Conservation (phyloP, 768 basidiomycete species). For the Cystofilobasidium bisporidii region DNA sequence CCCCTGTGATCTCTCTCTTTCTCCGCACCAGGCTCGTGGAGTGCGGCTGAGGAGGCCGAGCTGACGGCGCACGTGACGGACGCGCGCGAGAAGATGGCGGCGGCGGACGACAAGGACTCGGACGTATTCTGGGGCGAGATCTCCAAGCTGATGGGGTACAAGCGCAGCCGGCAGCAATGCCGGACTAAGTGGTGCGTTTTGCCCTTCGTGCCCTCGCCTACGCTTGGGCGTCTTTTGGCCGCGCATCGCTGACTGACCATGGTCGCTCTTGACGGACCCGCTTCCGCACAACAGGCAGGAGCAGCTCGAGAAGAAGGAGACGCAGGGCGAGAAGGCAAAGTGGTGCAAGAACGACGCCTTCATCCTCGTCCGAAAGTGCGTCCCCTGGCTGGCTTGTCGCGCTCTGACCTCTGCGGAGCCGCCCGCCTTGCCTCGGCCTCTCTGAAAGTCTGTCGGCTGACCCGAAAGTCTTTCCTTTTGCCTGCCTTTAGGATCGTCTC, state of each 20-base stretch:
- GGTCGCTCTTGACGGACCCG: neutral
- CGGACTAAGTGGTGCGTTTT: slow-evolving; percentile 65
- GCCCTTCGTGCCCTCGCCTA: neutral
- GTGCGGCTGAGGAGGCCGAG: slow-evolving; percentile 66
- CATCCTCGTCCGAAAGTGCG: slow-evolving; percentile 71
- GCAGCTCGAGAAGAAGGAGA: slow-evolving; percentile 34
- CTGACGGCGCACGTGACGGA: slow-evolving; percentile 64
- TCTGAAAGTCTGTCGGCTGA: too few species aligned
- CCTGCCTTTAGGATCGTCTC: slow-evolving; percentile 54
- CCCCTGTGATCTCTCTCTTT: too few species aligned
- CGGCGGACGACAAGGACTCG: slow-evolving; percentile 62
- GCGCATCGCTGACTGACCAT: neutral
- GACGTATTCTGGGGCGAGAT: slow-evolving; percentile 78
- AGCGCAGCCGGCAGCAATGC: slow-evolving; percentile 69
- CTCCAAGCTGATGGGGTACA: slow-evolving; percentile 65
- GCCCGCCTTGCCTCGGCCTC: too few species aligned
- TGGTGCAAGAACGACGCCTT: slow-evolving; percentile 70
- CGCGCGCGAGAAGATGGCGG: slow-evolving; percentile 47
- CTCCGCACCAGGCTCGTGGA: slow-evolving; percentile 52
- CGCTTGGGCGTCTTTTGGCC: neutral
- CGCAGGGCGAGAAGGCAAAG: slow-evolving; percentile 54
- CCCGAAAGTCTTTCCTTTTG: neutral
- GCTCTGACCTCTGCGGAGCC: too few species aligned
- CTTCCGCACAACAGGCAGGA: slow-evolving; percentile 60
- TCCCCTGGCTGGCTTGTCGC: too few species aligned